Base-by-base conservation (phyloP, 164 flowering plant genomes). In the Piper longum region DNA sequence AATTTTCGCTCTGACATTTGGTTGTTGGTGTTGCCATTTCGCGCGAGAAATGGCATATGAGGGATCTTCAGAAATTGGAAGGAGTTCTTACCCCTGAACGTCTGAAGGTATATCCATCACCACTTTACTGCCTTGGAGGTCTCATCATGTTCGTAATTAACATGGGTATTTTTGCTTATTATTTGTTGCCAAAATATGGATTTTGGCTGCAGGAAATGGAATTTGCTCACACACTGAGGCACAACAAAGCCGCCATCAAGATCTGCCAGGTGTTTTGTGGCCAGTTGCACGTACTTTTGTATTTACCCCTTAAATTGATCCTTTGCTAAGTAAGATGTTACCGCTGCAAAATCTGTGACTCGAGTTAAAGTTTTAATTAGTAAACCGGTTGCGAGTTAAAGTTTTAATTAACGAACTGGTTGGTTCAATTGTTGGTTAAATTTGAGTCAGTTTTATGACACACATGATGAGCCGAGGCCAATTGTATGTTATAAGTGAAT, bases 1-100 rank as follows among this genome's bases (percentile, higher is more conserved):
- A 9, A 9, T 14, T 8, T 48, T 9, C 14, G 12, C 3, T 8
- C 52, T 48, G 52, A 48, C 14, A 5, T 48, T 48, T 48, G 52
- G 52, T 9, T 8, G 52, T 48, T 48, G 14, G 9, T 8, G 9
- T 48, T 5, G 3, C 12, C 9, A 48, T 1, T 41, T 63, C 43
- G 79, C 88, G 97, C 16, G 78, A 96, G 59, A 69, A 72, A n/a
- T 68, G 83, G 83, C 93, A 95, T 74, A 71, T 66, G 61, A 72
- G 96, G 64, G 99, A 95, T 75, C 86, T 95, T n/a, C 93, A 85
- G 69, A 95, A 85, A 76, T 79, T 95, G 75, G 96, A 95, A 79
- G 96, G 96, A 44, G 83, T 95, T 69, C 87, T 95, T 65, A 80
- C 96, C 56, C 99, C 95, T 51, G 83, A 85, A 63, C 99, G 91